Percentiles rank a stretch among this genome's conserved stretches.
Evolutionary conservation across 768 basidiomycete genomes (phyloP).

Genomic region (Mycena metata): DNA sequence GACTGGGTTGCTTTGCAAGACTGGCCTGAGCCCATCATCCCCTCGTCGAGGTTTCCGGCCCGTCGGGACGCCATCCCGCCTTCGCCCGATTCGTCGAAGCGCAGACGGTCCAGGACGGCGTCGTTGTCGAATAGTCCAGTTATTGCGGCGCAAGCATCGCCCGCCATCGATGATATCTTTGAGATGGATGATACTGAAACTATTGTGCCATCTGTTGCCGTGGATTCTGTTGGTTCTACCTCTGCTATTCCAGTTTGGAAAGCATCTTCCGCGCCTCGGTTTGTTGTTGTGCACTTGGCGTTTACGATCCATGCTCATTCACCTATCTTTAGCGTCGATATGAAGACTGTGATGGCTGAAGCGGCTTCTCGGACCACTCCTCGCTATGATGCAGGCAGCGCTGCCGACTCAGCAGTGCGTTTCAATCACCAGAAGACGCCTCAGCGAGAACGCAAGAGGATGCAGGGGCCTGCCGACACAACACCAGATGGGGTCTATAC

Average conservation of each 20-base stretch:
- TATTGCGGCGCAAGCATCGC: slow-evolving; percentile 39
- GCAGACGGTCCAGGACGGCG: slow-evolving; percentile 28
- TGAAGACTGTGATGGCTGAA: slow-evolving; percentile 91
- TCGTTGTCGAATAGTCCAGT: slow-evolving; percentile 40
- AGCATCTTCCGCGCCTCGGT: slow-evolving; percentile 64
- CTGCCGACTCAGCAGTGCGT: slow-evolving; percentile 19
- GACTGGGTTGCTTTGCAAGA: slow-evolving; percentile 83
- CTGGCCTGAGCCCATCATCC: slow-evolving; percentile 69
- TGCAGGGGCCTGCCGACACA: slow-evolving; percentile 17
- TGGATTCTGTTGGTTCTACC: neutral
- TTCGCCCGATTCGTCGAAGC: slow-evolving; percentile 32
- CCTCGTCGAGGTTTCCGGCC: slow-evolving; percentile 40
- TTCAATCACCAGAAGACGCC: slow-evolving; percentile 31
- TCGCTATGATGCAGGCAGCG: slow-evolving; percentile 26
- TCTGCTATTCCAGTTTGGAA: slow-evolving; percentile 61
- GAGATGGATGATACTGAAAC: slow-evolving; percentile 83
- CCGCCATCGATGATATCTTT: slow-evolving; percentile 77
- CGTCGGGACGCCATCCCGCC: slow-evolving; percentile 38
- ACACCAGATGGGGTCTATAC: slow-evolving; percentile 8
- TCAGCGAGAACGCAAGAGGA: slow-evolving; percentile 33
- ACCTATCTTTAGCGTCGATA: slow-evolving; percentile 72
- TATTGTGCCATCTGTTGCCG: slow-evolving; percentile 40
- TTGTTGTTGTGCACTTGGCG: slow-evolving; percentile 41
- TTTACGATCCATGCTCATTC: slow-evolving; percentile 24
- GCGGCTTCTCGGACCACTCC: slow-evolving; percentile 51